Evolutionary conservation across 1,284 basidiomycete genomes (phyloP).

Genomic region (Grifola frondosa): DNA sequence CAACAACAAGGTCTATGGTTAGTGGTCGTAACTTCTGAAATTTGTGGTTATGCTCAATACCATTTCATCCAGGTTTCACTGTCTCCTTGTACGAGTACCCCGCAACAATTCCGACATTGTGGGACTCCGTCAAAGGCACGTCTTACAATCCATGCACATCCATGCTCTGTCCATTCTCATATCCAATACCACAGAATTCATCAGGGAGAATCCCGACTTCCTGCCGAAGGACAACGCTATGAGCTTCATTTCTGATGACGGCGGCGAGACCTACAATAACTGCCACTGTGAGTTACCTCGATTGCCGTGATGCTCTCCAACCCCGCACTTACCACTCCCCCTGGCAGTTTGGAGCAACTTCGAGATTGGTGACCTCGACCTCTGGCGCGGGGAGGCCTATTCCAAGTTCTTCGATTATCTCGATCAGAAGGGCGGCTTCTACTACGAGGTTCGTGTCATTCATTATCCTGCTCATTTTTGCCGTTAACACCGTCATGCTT

Average conservation of each 20-base stretch:
- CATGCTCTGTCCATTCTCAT: background rate
- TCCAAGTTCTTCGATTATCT: conserved; percentile 68
- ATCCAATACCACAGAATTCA: conserved; percentile 48
- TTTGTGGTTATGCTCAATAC: background rate
- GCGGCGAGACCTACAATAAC: conserved; percentile 61
- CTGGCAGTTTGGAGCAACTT: conserved; percentile 65
- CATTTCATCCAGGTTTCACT: conserved; percentile 47
- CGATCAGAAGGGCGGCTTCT: conserved; percentile 69
- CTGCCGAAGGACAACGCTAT: conserved; percentile 61
- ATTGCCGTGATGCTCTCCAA: background rate
- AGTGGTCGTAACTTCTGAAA: conserved; percentile 10
- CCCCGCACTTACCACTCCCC: background rate
- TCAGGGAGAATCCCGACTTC: conserved; percentile 54
- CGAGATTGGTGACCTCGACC: conserved; percentile 67
- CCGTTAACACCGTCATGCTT: too few relatives aligned
- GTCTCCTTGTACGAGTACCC: conserved; percentile 67
- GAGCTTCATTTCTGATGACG: conserved; percentile 63
- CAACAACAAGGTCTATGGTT: conserved; percentile 82
- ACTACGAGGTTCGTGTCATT: conserved; percentile 52
- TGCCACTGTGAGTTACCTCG: conserved; percentile 59
- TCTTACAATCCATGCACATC: conserved; percentile 5
- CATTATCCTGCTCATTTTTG: too few relatives aligned
- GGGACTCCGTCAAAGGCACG: conserved; percentile 55
- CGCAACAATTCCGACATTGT: conserved; percentile 67
- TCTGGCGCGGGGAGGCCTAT: conserved; percentile 70